phyloP scores from a whole-genome alignment of 176 grass and related monocot species.

The Sorghum bicolor region DNA sequence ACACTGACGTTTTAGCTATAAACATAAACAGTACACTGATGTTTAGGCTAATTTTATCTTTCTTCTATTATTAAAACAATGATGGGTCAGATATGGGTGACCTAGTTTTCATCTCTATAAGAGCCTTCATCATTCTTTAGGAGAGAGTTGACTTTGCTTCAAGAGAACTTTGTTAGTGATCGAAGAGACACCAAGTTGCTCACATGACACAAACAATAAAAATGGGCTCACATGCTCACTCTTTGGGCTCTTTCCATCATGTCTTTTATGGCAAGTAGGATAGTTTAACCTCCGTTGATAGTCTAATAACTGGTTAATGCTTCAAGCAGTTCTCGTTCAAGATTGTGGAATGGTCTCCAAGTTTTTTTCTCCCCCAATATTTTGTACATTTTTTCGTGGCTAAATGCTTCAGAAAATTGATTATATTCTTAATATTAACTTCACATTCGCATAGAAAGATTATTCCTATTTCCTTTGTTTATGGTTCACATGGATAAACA shows the following conservation, averaged over 20 bases:
- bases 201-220: slow-evolving; percentile 26
- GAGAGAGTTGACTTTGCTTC: slow-evolving; percentile 33
- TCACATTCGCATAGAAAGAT: not conserved
- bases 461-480: not conserved
- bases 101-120: slow-evolving; percentile 18
- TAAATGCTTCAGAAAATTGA: not conserved
- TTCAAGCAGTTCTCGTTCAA: not conserved
- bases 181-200: slow-evolving; percentile 19
- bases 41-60: not conserved
- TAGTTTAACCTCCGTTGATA: not conserved
- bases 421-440: not conserved
- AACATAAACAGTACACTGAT: not conserved
- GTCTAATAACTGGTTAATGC: not conserved
- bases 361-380: not conserved
- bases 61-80: not conserved
- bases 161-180: not conserved
- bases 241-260: not conserved
- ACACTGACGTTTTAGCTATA: not conserved
- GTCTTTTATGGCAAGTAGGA: not conserved
- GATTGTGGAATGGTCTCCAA: not conserved
- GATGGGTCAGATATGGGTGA: not conserved
- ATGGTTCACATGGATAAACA: not conserved
- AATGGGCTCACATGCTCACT: slow-evolving; percentile 16
- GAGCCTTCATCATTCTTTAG: not conserved
- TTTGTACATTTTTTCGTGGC: not conserved